Evolutionary conservation across 192 early-diverging fungal species (phyloP).

Genomic region (Rhizophagus clarus): DNA sequence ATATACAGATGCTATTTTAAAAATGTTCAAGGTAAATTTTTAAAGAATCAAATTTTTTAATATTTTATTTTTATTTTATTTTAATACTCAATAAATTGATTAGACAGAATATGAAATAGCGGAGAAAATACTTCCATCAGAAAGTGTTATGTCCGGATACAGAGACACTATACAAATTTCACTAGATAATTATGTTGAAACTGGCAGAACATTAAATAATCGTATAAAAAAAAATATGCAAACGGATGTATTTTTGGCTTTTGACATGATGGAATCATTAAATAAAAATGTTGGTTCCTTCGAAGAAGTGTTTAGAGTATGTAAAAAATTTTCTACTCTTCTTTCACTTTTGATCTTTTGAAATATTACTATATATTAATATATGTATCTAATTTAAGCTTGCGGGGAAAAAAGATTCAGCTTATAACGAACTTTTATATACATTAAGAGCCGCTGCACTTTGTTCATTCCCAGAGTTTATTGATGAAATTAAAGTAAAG

Average conservation of each 20-base stretch:
- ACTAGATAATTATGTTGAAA: conserved; percentile 51
- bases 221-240: conserved; percentile 53
- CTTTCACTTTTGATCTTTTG: background rate
- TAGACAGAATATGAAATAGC: conserved; percentile 69
- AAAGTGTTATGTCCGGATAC: conserved; percentile 47
- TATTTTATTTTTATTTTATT: background rate
- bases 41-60: background rate
- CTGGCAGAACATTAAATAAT: conserved; percentile 55
- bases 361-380: background rate
- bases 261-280: conserved; percentile 65
- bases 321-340: conserved; percentile 26
- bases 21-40: conserved; percentile 61
- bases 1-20: conserved; percentile 58
- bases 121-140: conserved; percentile 54
- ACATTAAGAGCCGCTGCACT: conserved; percentile 55
- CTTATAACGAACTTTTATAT: conserved; percentile 48
- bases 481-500: conserved; percentile 69
- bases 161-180: conserved; percentile 48
- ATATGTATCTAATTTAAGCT: conserved; percentile 34
- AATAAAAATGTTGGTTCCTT: conserved; percentile 40
- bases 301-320: conserved; percentile 50
- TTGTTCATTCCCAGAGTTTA: conserved; percentile 65
- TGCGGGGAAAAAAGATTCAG: conserved; percentile 45
- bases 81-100: background rate
- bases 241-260: conserved; percentile 65